Evolutionary conservation across 768 basidiomycete genomes (phyloP).

Genomic region (Mrakia blollopis): DNA sequence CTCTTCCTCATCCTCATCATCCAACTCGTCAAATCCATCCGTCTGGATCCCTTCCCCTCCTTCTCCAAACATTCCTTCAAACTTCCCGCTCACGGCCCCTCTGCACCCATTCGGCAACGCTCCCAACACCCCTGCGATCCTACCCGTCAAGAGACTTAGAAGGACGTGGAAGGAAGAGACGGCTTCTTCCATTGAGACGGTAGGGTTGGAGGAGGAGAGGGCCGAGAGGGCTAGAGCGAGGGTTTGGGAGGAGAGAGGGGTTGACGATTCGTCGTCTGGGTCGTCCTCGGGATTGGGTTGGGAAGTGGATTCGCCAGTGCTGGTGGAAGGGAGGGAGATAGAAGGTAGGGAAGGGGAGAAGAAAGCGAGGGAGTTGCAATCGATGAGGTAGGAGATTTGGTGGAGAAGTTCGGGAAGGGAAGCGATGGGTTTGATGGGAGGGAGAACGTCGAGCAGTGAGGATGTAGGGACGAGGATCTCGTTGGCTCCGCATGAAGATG

Average conservation of each 20-base stretch:
- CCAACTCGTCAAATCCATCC: conserved; percentile 84
- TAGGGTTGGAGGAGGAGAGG: conserved; percentile 75
- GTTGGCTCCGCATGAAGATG: conserved; percentile 59
- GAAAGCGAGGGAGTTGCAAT: conserved; percentile 19
- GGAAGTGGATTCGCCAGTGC: conserved; percentile 29
- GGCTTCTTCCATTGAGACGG: conserved; percentile 83
- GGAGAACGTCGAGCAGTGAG: neutral
- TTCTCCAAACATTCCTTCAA: conserved; percentile 25
- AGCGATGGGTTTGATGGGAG: neutral
- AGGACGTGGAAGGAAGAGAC: conserved; percentile 85
- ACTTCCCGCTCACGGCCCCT: conserved; percentile 10
- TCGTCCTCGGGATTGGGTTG: conserved; percentile 59
- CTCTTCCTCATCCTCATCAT: conserved; percentile 70
- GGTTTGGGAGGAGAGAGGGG: conserved; percentile 49
- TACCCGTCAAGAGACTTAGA: conserved; percentile 80
- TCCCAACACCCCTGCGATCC: conserved; percentile 77
- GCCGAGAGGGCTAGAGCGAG: conserved; percentile 80
- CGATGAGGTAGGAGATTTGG: conserved; percentile 9
- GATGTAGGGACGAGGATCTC: conserved; percentile 42
- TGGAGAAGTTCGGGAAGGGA: conserved; percentile 2
- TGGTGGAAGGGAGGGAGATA: conserved; percentile 63
- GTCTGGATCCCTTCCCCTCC: conserved; percentile 75
- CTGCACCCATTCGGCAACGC: conserved; percentile 77
- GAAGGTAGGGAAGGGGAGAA: conserved; percentile 53
- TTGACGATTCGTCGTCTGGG: conserved; percentile 51